Evolutionary conservation across 2,329 filamentous ascomycete species (phyloP).

Genomic region (Epichloe hybrida): DNA sequence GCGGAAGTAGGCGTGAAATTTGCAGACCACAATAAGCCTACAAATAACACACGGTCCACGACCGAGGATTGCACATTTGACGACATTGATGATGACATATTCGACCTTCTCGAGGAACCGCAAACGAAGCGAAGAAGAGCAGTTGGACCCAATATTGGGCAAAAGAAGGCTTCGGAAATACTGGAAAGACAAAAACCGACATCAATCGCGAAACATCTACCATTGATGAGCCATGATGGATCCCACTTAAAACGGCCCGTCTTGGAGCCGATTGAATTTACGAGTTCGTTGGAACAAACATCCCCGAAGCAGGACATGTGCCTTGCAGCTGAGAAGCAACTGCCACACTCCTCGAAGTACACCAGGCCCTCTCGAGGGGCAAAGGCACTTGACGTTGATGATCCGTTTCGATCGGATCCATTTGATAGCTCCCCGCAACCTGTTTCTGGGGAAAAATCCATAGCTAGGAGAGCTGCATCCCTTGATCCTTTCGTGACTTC

Average conservation of each 20-base stretch:
- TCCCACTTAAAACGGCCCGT: neutral
- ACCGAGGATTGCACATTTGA: neutral
- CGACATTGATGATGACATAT: neutral
- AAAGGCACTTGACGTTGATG: neutral
- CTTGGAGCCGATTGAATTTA: conserved; percentile 22
- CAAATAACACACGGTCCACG: neutral
- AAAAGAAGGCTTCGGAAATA: neutral
- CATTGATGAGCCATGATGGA: neutral
- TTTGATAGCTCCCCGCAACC: conserved; percentile 21
- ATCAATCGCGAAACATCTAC: neutral
- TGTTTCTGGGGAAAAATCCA: too few species aligned
- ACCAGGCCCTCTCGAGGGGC: neutral
- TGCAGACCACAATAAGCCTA: neutral
- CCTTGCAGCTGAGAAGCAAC: neutral
- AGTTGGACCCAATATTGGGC: neutral
- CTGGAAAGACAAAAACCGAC: too few species aligned
- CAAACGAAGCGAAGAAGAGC: conserved; percentile 1
- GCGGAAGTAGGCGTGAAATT: neutral
- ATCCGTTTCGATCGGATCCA: conserved; percentile 16
- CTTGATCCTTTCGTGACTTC: conserved; percentile 10
- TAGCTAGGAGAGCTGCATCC: conserved; percentile 5
- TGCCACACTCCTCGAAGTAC: neutral
- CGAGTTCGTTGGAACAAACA: conserved; percentile 19
- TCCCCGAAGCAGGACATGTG: neutral
- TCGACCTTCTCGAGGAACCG: neutral